Evolutionary conservation across 768 basidiomycete genomes (phyloP).

Genomic region (Suillus hirtellus): DNA sequence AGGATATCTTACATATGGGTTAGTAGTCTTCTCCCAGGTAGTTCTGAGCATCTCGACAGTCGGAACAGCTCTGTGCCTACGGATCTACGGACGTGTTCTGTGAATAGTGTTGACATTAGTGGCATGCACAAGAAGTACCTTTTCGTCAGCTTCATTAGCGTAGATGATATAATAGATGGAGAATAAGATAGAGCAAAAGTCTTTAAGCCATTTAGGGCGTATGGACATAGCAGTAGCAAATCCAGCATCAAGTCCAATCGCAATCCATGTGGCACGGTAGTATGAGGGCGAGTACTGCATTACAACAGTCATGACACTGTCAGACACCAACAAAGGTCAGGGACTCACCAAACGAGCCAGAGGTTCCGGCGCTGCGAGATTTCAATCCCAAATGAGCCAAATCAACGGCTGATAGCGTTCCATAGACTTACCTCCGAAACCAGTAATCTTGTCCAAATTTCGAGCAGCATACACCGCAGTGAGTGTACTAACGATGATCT

Average conservation of each 20-base stretch:
- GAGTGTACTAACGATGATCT: conserved; percentile 83
- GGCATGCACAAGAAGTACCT: conserved; percentile 51
- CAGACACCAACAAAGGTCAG: conserved; percentile 4
- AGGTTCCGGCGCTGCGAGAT: conserved; percentile 81
- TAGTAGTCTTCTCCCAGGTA: conserved; percentile 96
- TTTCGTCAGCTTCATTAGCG: conserved; percentile 95
- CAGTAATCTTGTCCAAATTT: conserved; percentile 84
- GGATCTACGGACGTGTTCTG: conserved; percentile 55
- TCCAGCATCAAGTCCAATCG: conserved; percentile 92
- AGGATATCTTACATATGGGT: conserved; percentile 72
- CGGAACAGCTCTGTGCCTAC: conserved; percentile 87
- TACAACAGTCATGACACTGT: conserved; percentile 12
- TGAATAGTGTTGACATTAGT: not conserved
- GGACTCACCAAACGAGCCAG: conserved; percentile 76
- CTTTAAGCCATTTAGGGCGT: conserved; percentile 86
- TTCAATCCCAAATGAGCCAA: conserved; percentile 4
- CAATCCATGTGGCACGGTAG: conserved; percentile 95
- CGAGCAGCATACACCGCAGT: conserved; percentile 82
- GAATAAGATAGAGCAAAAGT: conserved; percentile 83
- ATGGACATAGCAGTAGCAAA: conserved; percentile 96
- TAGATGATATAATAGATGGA: conserved; percentile 85
- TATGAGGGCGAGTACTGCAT: conserved; percentile 86
- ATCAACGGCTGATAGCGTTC: not conserved
- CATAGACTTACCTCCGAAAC: conserved; percentile 60
- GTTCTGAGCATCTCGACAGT: conserved; percentile 94